Percentiles rank a stretch among this genome's conserved stretches.
Evolutionary conservation across 2,329 filamentous ascomycete genomes (phyloP).

Genomic region (Incumbomyces delicatus): DNA sequence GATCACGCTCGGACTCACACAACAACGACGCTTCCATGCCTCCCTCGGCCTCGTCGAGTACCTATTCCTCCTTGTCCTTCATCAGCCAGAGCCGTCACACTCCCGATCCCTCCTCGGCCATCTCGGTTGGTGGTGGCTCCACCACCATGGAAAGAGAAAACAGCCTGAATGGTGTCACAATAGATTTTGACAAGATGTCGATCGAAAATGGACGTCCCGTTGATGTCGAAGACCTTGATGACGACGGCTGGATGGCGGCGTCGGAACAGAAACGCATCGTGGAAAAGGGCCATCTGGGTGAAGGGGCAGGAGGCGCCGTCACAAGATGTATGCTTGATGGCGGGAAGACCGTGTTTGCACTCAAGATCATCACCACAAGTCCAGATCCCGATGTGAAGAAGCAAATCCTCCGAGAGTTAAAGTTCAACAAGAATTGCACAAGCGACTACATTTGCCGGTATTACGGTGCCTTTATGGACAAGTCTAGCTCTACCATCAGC

Average conservation of each 20-base stretch:
- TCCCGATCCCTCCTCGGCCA: conserved; percentile 79
- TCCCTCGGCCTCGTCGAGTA: conserved; percentile 75
- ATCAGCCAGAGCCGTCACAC: conserved; percentile 59
- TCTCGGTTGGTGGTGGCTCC: conserved; percentile 67
- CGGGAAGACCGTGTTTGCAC: conserved; percentile 86
- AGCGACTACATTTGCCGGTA: conserved; percentile 95
- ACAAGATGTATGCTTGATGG: conserved; percentile 82
- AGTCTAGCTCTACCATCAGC: conserved; percentile 90
- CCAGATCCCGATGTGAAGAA: conserved; percentile 97
- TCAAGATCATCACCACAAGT: conserved; percentile 98
- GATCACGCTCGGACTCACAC: conserved; percentile 77
- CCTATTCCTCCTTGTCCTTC: conserved; percentile 75
- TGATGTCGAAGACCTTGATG: conserved; percentile 90
- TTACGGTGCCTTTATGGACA: conserved; percentile 93
- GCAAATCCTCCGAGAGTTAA: conserved; percentile 90
- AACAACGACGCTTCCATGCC: conserved; percentile 71
- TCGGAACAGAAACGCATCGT: conserved; percentile 79
- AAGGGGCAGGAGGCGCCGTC: conserved; percentile 91
- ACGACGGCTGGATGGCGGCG: conserved; percentile 89
- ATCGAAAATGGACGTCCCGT: conserved; percentile 72
- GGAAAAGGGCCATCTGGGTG: conserved; percentile 80
- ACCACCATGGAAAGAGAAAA: conserved; percentile 72
- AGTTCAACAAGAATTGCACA: conserved; percentile 95
- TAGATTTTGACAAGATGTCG: conserved; percentile 68
- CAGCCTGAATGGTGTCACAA: conserved; percentile 66